Evolutionary conservation across 306 rosid genomes (phyloP), one percentile per base, ranked within the genome.

Genomic region (Cicer bijugum): DNA sequence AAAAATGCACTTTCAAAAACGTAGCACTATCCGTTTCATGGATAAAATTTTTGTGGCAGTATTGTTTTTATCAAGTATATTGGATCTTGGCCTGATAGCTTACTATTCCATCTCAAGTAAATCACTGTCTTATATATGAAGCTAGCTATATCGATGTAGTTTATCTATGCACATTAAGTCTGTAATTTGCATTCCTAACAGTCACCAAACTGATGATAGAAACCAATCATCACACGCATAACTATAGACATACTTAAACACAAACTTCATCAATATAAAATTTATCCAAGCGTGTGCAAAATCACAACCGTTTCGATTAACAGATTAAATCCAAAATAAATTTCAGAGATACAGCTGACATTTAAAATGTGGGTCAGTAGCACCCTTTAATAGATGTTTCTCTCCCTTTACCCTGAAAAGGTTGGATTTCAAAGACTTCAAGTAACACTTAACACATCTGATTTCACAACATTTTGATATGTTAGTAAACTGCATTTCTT

Each of bases 341-440:
- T 67, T 23, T 74, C 71, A 75, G 68, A 17, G 60, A 72, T 55
- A 59, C 37, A 59, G 20, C 52, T 12, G 40, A 58, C 42, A 60
- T 72, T 48, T 44, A 67, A 57, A 74, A 58, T 12, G 45, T 9
- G 72, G 59, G 72, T 60, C 51, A 50, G 52, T 63, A 37, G 62
- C 52, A 67, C 50, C 68, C 47, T 69, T 51, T 63, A 40, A 42
- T 63, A 67, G 11, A 46, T n/a, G 76, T 16, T 69, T 23, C 14
- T 58, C 67, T 23, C 52, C 67, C 60, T 45, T 53, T 15, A 67
- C 75, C 68, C 59, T 4, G 9, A 28, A 76, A 43, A 67, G 33
- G 39, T 17, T 45, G 51, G 44, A 56, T 56, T 75, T 50, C 8
- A 66, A 60, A 40, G 9, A 68, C 75, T 10, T 39, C 37, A 50